Conservation (phyloP, 1,284 basidiomycete species). For the Vanrija pseudolonga region DNA sequence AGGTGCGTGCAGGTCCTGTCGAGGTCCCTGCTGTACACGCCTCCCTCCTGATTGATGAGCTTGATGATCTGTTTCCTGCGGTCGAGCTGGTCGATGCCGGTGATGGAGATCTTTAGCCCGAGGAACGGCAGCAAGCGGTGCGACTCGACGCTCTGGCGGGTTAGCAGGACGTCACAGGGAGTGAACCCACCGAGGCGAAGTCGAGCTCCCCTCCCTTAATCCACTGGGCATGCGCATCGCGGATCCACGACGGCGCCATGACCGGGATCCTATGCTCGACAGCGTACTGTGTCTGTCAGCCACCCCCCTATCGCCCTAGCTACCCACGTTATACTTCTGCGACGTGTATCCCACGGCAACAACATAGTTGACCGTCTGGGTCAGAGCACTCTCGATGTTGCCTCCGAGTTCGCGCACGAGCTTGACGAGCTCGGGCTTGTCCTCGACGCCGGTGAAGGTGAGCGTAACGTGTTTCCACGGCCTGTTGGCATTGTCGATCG, state of each 20-base stretch:
- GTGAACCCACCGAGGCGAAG: slow-evolving; percentile 15
- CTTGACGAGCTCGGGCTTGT: slow-evolving; percentile 29
- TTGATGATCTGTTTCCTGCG: slow-evolving; percentile 37
- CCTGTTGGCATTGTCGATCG: slow-evolving; percentile 7
- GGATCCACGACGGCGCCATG: slow-evolving; percentile 39
- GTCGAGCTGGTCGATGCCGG: slow-evolving; percentile 42
- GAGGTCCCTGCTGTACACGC: slow-evolving; percentile 44
- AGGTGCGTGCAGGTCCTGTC: slow-evolving; percentile 46
- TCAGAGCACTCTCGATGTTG: slow-evolving; percentile 36
- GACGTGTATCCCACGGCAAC: slow-evolving; percentile 33
- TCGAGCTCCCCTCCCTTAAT: slow-evolving; percentile 30
- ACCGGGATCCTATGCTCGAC: slow-evolving; percentile 40
- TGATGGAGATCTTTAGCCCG: slow-evolving; percentile 39
- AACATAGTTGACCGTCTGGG: slow-evolving; percentile 40
- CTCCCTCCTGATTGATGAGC: slow-evolving; percentile 36
- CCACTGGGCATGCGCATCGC: slow-evolving; percentile 30
- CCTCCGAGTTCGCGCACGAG: slow-evolving; percentile 32
- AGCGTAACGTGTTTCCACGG: slow-evolving; percentile 38
- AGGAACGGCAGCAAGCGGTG: slow-evolving; percentile 35
- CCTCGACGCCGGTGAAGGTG: slow-evolving; percentile 44
- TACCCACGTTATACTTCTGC: slow-evolving; percentile 40
- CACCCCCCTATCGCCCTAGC: not conserved
- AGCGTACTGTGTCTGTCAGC: slow-evolving; percentile 32
- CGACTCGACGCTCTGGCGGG: slow-evolving; percentile 16
- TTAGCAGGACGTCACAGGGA: not conserved